Evolutionary conservation across 345 rosid species (phyloP).

Genomic region (Chamaenerion angustifolium): DNA sequence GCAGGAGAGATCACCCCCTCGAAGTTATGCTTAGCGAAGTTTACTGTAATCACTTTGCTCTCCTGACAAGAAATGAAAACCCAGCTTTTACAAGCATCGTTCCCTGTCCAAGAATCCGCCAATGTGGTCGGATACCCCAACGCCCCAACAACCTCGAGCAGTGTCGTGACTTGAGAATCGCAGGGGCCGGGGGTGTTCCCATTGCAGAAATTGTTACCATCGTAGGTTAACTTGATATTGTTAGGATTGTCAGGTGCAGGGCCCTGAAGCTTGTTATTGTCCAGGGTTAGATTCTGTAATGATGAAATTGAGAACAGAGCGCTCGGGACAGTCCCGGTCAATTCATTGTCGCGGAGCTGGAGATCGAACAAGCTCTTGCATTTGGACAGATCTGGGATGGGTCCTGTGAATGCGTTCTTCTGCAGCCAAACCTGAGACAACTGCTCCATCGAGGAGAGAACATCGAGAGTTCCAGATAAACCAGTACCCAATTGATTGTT

Average conservation of each 20-base stretch:
- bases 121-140: conserved; percentile 49
- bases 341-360: conserved; percentile 56
- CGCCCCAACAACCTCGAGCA: conserved; percentile 52
- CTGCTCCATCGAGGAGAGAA: conserved; percentile 42
- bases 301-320: conserved; percentile 22
- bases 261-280: conserved; percentile 68
- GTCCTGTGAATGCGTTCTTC: conserved; percentile 52
- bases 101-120: conserved; percentile 60
- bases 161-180: conserved; percentile 36
- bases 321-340: conserved; percentile 52
- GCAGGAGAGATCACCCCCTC: conserved; percentile 52
- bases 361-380: conserved; percentile 39
- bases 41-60: conserved; percentile 26
- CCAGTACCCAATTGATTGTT: conserved; percentile 44
- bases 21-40: conserved; percentile 33
- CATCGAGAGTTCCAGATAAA: conserved; percentile 41
- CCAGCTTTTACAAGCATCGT: conserved; percentile 53
- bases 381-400: conserved; percentile 60
- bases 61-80: conserved; percentile 38
- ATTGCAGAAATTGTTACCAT: conserved; percentile 38
- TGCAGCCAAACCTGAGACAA: conserved; percentile 61
- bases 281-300: conserved; percentile 31
- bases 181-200: conserved; percentile 19
- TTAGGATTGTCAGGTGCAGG: conserved; percentile 31
- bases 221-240: conserved; percentile 10